Base-by-base conservation (phyloP, 495 filamentous ascomycete genomes). In the Penicillium lividum region DNA sequence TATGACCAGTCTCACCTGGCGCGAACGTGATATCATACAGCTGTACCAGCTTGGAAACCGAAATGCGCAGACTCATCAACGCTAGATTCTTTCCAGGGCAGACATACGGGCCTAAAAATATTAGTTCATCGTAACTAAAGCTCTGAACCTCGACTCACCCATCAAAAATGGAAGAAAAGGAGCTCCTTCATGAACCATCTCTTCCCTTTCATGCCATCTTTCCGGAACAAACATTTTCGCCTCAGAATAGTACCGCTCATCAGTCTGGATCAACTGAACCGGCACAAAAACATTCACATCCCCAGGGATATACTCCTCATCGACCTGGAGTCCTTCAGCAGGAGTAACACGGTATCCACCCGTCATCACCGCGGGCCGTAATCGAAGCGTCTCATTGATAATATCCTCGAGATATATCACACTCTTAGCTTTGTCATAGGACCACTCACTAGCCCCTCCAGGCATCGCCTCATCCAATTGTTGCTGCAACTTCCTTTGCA, bases 31-130 rank as follows among this genome's bases (percentile, higher is more conserved):
- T 11, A 54, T 54, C 38, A 44, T 43, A 54, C 3, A 5, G 27
- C 15, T 43, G 38, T 36, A 36, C 51, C 38, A 54, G 7, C 25
- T 10, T 27, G 1, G 51, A 54, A 29, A 54, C 28, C 18, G 28
- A 15, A 8, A 28, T 54, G 4, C 78, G 68, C 33, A 80, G 47
- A 30, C 83, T 77, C 67, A 77, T 74, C 40, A 81, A 59, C 0
- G 80, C 85, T 0, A 86, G 66, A 1, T 70, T 59, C 58, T 81
- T 82, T 6, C 85, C 84, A 8, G 81, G 67, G 54, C 84, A 86
- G 16, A 57, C 53, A 48, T 75, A 77, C 4, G 64, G 55, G 7
- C 81, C 80, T 63, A 65, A 38, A 50, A 5, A 18, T 69, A 73
- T 54, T 33, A 78, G 53, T 15, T 76, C 66, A 0, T 66, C 61